Base-by-base conservation (phyloP, 345 rosid genomes). In the Eutrema yunnanense region DNA sequence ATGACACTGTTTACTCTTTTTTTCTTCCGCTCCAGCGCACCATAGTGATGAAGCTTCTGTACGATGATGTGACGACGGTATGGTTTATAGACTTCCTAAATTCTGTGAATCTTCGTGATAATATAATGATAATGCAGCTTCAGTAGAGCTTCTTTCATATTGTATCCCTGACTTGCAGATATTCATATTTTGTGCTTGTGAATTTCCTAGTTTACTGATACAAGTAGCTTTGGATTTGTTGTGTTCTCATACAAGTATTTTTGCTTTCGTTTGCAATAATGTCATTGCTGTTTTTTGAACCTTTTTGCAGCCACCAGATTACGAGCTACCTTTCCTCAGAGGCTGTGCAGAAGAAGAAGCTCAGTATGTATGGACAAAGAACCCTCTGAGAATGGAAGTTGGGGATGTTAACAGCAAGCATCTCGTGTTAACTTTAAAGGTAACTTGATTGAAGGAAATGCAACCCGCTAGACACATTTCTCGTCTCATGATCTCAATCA, bases 381-480 rank as follows among this genome's bases (percentile, higher is more conserved):
- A 72, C 82, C 98, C 99, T 81, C 78, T 95, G 73, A 86, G 84
- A 68, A 92, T 95, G 99, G 92, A 92, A 80, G 87, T 90, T 80
- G 98, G 99, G 49, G 84, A 92, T 71, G 99, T 95, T 73, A 92
- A 92, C 81, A 92, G 98, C 91, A 92, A 87, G 73, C 98, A 95
- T 82, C 87, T 88, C 73, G 89, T 90, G 32, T 81, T 92, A 76
- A 87, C 94, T 58, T 86, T 95, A 47, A 95, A 88, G 96, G 97
- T 82, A 77, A 79, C 63, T 59, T 26, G 56, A 51, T 62, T 69
- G 33, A 55, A 61, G 37, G 33, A 49, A 34, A 50, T 37, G 44
- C 54, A 43, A 53, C 46, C 73, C 58, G n/a, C 48, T 52, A 67
- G 8, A 58, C 47, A 26, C 48, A 30, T 49, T 6, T 47, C 65